Evolutionary conservation across 495 filamentous ascomycete genomes (phyloP).

Genomic region (Aspergillus sparsus): DNA sequence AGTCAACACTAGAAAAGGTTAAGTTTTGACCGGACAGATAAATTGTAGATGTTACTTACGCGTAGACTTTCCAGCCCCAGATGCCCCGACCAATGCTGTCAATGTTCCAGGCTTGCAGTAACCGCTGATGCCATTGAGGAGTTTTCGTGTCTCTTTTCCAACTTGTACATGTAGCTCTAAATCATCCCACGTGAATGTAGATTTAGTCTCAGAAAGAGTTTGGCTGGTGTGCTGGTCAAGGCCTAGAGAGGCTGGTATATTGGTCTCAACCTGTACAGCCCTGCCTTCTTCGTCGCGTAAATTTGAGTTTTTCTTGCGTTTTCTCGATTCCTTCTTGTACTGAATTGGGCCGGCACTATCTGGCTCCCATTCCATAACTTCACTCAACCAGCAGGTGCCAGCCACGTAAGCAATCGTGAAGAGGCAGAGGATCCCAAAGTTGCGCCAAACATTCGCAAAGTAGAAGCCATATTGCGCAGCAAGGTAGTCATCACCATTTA

Average conservation of each 20-base stretch:
- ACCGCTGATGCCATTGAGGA: slow-evolving; percentile 70
- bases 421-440: slow-evolving; percentile 64
- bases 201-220: slow-evolving; percentile 51
- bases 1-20: slow-evolving; percentile 56
- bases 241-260: slow-evolving; percentile 18
- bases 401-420: slow-evolving; percentile 58
- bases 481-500: slow-evolving; percentile 56
- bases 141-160: slow-evolving; percentile 62
- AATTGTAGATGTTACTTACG: slow-evolving; percentile 45
- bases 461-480: slow-evolving; percentile 54
- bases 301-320: slow-evolving; percentile 46
- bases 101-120: slow-evolving; percentile 77
- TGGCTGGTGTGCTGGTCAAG: slow-evolving; percentile 27
- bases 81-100: slow-evolving; percentile 82
- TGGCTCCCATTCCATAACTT: slow-evolving; percentile 57
- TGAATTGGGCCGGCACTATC: slow-evolving; percentile 65
- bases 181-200: slow-evolving; percentile 52
- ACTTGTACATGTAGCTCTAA: slow-evolving; percentile 64
- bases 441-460: slow-evolving; percentile 62
- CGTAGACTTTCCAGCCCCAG: slow-evolving; percentile 83
- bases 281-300: slow-evolving; percentile 51
- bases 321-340: slow-evolving; percentile 50
- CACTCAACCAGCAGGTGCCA: slow-evolving; percentile 59
- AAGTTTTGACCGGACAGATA: slow-evolving; percentile 1
- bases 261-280: slow-evolving; percentile 26